phyloP scores from a whole-genome alignment of 768 basidiomycete species.

The Serendipita sp. region DNA sequence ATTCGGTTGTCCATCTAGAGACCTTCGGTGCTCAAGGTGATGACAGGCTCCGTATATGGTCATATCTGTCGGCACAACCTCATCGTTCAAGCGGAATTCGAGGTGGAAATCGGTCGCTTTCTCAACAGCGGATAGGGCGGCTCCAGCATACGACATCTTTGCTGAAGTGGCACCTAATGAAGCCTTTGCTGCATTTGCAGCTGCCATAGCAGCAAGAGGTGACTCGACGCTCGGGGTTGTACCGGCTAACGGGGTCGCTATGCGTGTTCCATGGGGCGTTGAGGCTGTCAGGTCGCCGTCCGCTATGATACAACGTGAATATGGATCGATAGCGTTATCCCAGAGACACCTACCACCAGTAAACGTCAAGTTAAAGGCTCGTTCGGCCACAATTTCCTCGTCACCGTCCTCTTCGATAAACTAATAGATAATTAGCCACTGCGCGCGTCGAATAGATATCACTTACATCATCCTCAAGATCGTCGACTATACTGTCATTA shows the following conservation, averaged over 20 bases:
- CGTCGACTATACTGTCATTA: constrained; percentile 35
- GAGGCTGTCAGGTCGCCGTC: constrained; percentile 35
- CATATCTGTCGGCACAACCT: constrained; percentile 64
- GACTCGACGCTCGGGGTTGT: constrained; percentile 21
- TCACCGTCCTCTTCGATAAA: constrained; percentile 78
- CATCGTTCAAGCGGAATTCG: constrained; percentile 88
- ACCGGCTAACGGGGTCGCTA: constrained; percentile 46
- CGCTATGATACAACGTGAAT: neutral
- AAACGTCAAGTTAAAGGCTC: constrained; percentile 73
- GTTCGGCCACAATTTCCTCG: constrained; percentile 55
- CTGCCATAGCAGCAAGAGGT: constrained; percentile 22
- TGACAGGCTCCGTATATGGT: constrained; percentile 97
- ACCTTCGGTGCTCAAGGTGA: constrained; percentile 69
- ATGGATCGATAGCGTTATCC: neutral
- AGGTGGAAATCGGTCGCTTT: constrained; percentile 95
- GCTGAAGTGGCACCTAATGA: constrained; percentile 14
- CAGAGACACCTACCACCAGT: constrained; percentile 45
- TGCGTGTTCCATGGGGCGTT: constrained; percentile 89
- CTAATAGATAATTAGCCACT: constrained; percentile 18
- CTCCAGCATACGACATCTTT: constrained; percentile 70
- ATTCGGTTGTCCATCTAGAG: constrained; percentile 38
- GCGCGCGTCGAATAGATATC: neutral
- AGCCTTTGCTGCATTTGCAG: constrained; percentile 8
- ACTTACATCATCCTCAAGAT: constrained; percentile 44
- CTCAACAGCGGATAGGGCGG: constrained; percentile 45